Percentiles rank a stretch among this genome's conserved stretches.
Evolutionary conservation across 352 stramenopile species (phyloP).

Genomic region (Pythium grandisporangium): DNA sequence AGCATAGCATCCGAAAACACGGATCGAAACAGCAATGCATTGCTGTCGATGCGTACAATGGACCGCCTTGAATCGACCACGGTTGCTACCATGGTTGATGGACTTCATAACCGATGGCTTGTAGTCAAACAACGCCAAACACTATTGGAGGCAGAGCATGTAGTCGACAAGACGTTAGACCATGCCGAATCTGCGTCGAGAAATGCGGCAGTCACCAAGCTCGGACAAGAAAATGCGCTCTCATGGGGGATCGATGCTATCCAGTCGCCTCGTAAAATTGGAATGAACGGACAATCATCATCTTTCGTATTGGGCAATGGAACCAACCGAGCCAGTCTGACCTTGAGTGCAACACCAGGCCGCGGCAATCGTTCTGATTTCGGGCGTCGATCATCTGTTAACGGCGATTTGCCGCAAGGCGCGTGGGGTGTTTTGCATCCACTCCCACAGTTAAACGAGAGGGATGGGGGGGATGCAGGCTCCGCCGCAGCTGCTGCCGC

Average conservation of each 20-base stretch:
- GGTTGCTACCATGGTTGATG: constrained; percentile 9
- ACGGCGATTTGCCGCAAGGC: constrained; percentile 45
- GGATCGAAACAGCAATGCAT: constrained; percentile 10
- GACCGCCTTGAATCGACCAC: constrained; percentile 1
- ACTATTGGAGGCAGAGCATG: constrained; percentile 54
- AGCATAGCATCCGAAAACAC: constrained; percentile 51
- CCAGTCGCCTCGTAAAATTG: constrained; percentile 60
- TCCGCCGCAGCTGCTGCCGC: no score
- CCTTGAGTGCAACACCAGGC: no score
- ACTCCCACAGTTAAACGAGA: constrained; percentile 64
- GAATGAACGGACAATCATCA: no score
- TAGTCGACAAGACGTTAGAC: constrained; percentile 67
- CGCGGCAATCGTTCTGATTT: no score
- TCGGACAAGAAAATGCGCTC: constrained; percentile 68
- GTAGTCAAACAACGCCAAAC: constrained; percentile 65
- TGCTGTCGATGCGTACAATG: constrained; percentile 11
- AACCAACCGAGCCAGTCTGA: no score
- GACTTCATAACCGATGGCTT: constrained; percentile 58
- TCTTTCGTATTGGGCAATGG: no score
- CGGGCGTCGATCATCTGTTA: no score
- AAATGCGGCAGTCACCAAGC: constrained; percentile 56
- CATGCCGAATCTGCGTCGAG: constrained; percentile 40
- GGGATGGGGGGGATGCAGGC: constrained; percentile 22
- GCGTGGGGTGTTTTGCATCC: constrained; percentile 66
- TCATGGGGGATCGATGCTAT: constrained; percentile 80